These are phyloP conservation scores for Spirogloea muscicola DNA, from an alignment of 139 green algal species.

Conservation along the genomic window DNA sequence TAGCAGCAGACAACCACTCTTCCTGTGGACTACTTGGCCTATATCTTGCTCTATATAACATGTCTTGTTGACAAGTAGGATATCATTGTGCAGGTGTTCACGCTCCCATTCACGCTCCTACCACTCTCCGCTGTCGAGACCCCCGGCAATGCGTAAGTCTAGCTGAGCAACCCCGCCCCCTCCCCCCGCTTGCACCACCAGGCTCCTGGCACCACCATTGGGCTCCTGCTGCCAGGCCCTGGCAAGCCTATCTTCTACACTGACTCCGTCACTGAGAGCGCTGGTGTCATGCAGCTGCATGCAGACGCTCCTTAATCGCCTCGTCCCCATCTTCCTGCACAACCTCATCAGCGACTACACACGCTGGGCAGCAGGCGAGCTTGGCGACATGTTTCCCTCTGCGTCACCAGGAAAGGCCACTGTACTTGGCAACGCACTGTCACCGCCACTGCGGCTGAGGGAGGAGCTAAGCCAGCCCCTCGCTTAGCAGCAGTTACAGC, in stretches of 20 bases:
- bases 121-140: constrained; percentile 27
- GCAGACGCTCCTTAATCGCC: constrained; percentile 13
- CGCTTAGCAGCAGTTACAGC: too few relatives aligned
- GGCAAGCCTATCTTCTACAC: not conserved
- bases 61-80: too few relatives aligned
- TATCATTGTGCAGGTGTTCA: constrained; percentile 26
- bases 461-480: too few relatives aligned
- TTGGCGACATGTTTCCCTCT: too few relatives aligned
- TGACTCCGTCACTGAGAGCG: not conserved
- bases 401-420: too few relatives aligned
- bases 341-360: constrained; percentile 24
- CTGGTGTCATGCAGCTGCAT: not conserved
- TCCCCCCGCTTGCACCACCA: not conserved
- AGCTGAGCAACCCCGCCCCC: not conserved
- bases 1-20: too few relatives aligned
- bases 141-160: constrained; percentile 5
- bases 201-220: not conserved
- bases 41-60: too few relatives aligned
- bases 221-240: too few relatives aligned
- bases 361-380: not conserved
- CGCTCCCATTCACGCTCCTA: constrained; percentile 26
- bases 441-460: too few relatives aligned
- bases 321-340: constrained; percentile 27
- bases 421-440: too few relatives aligned
- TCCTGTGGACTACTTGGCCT: too few relatives aligned